phyloP scores from a whole-genome alignment of 1,284 basidiomycete species.

The Earliella scabrosa region DNA sequence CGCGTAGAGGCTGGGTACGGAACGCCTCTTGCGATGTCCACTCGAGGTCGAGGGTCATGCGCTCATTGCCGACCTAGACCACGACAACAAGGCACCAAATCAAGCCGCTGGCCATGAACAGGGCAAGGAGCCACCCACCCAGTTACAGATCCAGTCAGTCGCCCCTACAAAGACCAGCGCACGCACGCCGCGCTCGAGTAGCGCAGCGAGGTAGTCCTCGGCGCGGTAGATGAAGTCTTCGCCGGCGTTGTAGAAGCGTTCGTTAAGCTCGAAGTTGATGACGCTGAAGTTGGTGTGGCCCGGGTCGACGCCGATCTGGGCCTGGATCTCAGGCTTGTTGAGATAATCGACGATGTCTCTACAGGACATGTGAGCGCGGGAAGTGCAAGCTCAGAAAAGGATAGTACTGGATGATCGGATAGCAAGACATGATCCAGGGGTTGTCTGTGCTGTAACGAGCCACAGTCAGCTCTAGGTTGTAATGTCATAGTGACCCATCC shows the following conservation, averaged over 20 bases:
- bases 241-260: slow-evolving; percentile 9
- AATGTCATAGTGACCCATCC: neutral
- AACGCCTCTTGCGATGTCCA: slow-evolving; percentile 66
- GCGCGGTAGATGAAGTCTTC: slow-evolving; percentile 50
- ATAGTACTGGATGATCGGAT: neutral
- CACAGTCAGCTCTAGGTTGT: neutral
- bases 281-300: slow-evolving; percentile 50
- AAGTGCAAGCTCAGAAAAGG: slow-evolving; percentile 37
- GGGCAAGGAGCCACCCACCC: no score
- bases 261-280: slow-evolving; percentile 47
- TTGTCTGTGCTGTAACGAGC: neutral
- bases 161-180: slow-evolving; percentile 77
- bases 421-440: neutral
- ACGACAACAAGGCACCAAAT: neutral
- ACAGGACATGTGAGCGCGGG: slow-evolving; percentile 43
- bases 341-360: slow-evolving; percentile 58
- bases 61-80: slow-evolving; percentile 54
- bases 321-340: slow-evolving; percentile 55
- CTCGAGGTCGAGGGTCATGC: slow-evolving; percentile 63
- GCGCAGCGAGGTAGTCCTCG: slow-evolving; percentile 60
- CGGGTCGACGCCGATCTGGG: slow-evolving; percentile 58
- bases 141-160: slow-evolving; percentile 78
- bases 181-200: slow-evolving; percentile 77
- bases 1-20: slow-evolving; percentile 46
- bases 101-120: no score